A percentile compares a stretch with the other conserved stretches of the same genome.
Conservation (phyloP, 2,329 filamentous ascomycete genomes). For the Fusarium goolgardi region DNA sequence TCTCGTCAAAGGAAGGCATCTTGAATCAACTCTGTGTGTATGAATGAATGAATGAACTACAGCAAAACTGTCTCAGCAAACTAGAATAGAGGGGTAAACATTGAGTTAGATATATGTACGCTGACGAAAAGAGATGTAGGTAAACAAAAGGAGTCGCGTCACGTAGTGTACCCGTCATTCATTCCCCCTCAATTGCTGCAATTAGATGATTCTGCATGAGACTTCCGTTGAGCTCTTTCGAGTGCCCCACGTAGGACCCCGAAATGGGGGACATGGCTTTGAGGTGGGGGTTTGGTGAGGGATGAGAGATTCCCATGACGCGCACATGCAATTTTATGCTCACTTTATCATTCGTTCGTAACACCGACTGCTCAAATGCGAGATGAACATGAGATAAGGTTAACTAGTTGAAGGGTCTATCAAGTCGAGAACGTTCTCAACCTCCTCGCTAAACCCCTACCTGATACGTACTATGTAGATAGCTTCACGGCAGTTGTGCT, state of each 20-base stretch:
- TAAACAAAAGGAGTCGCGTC: slow-evolving; percentile 33
- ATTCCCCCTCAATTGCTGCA: slow-evolving; percentile 29
- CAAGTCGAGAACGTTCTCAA: neutral
- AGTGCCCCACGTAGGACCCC: slow-evolving; percentile 21
- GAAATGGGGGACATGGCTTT: slow-evolving; percentile 22
- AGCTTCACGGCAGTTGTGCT: neutral
- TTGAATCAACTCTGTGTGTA: neutral
- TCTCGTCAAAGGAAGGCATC: slow-evolving; percentile 52
- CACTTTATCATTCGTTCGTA: neutral
- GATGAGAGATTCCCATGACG: slow-evolving; percentile 36
- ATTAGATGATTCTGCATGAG: slow-evolving; percentile 18
- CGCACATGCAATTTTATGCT: slow-evolving; percentile 33
- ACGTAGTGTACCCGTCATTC: slow-evolving; percentile 41
- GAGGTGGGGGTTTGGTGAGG: slow-evolving; percentile 26
- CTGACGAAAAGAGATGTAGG: neutral
- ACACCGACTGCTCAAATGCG: neutral
- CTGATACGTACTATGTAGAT: neutral
- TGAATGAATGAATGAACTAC: neutral
- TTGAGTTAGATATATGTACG: slow-evolving; percentile 16
- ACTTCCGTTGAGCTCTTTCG: slow-evolving; percentile 6
- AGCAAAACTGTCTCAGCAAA: neutral
- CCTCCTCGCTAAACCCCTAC: neutral
- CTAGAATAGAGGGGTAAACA: neutral
- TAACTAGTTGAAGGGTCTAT: neutral
- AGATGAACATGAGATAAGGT: slow-evolving; percentile 13